A percentile compares a stretch with the other conserved stretches of the same genome.
Conservation (phyloP, 768 basidiomycete species). For the Tylopilus sp. region DNA sequence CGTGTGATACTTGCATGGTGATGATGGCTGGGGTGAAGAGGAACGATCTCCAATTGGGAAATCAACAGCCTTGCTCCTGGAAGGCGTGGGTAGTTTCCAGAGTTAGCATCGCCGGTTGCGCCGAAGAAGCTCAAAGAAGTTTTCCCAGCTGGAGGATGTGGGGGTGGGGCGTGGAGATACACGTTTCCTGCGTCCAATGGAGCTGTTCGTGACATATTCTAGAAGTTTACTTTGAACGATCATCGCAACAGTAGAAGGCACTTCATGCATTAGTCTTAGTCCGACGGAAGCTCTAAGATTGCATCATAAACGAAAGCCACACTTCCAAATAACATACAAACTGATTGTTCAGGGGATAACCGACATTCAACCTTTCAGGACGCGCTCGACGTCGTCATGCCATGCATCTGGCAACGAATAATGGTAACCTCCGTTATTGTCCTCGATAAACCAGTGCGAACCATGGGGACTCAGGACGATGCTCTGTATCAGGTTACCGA, state of each 20-base stretch:
- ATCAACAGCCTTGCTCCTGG: too few relatives aligned
- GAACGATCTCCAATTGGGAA: too few relatives aligned
- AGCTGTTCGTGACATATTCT: too few relatives aligned
- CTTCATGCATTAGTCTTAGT: neutral
- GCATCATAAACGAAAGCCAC: neutral
- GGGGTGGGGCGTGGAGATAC: neutral
- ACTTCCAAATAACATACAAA: neutral
- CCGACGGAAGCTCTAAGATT: neutral
- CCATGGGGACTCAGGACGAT: neutral
- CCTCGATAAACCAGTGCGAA: neutral
- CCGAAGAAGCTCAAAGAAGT: too few relatives aligned
- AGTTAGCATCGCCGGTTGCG: neutral
- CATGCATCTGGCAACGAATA: neutral
- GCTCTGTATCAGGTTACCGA: neutral
- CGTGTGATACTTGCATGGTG: neutral
- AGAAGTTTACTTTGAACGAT: too few relatives aligned
- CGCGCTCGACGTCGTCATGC: neutral
- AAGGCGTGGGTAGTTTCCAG: neutral
- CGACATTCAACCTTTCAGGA: neutral
- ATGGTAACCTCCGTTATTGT: neutral
- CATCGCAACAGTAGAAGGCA: too few relatives aligned
- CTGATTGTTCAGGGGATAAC: neutral
- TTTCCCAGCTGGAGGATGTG: neutral
- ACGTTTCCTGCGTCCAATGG: neutral
- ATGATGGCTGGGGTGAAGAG: neutral